Percentiles rank a stretch among this genome's conserved stretches.
phyloP scores from a whole-genome alignment of 768 basidiomycete species.

The Megacollybia marginata region DNA sequence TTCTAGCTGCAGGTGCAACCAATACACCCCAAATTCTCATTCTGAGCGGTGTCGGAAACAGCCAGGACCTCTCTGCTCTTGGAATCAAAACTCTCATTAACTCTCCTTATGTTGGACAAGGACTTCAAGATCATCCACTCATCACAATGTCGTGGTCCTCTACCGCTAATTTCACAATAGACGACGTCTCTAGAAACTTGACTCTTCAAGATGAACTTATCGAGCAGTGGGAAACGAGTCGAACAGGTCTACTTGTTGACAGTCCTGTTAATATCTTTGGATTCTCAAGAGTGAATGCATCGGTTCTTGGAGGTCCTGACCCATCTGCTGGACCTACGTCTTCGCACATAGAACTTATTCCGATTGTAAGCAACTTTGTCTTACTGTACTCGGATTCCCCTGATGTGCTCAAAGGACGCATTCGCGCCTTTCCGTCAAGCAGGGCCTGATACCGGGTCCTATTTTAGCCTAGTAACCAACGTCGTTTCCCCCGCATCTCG shows the following conservation, averaged over 20 bases:
- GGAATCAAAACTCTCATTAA: constrained; percentile 2
- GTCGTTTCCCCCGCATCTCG: constrained; percentile 3
- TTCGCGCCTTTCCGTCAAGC: neutral
- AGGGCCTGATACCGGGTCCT: neutral
- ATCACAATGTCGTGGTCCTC: constrained; percentile 3
- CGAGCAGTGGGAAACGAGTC: neutral
- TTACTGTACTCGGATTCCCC: too few species aligned
- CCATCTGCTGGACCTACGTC: constrained; percentile 1
- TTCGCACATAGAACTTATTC: constrained; percentile 3
- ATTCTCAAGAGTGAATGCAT: constrained; percentile 3
- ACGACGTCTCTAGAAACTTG: constrained; percentile 2
- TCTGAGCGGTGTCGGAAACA: constrained; percentile 12
- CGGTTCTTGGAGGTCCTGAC: neutral
- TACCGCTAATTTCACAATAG: constrained; percentile 1
- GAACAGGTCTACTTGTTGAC: constrained; percentile 4
- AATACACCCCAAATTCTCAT: constrained; percentile 15
- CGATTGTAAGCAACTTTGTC: too few species aligned
- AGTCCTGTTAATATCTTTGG: constrained; percentile 2
- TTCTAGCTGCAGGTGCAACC: constrained; percentile 19
- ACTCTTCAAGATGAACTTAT: neutral
- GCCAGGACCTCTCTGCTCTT: neutral
- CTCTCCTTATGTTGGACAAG: constrained; percentile 8
- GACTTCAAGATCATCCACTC: constrained; percentile 8
- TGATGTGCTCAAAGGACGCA: neutral
- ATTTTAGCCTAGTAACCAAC: constrained; percentile 1